Percentiles rank a stretch among this genome's conserved stretches.
Evolutionary conservation across 1,139 yeast genomes (phyloP).

Genomic region (Blastobotrys proliferans): DNA sequence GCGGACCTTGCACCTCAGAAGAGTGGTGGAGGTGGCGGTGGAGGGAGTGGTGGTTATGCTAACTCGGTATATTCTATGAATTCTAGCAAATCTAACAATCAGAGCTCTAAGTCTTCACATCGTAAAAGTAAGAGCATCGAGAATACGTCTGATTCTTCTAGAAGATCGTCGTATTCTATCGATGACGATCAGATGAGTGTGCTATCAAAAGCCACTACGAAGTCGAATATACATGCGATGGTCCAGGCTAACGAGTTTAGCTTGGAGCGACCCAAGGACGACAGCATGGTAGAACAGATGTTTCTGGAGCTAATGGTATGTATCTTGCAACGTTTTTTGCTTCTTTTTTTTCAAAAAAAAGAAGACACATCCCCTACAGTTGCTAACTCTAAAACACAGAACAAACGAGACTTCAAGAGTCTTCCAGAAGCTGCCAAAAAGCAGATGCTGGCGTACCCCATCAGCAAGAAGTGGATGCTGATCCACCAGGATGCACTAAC

Average conservation of each 20-base stretch:
- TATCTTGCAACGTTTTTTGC: neutral
- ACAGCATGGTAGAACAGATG: constrained; percentile 34
- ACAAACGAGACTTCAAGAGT: constrained; percentile 75
- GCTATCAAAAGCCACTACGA: constrained; percentile 18
- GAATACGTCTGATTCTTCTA: constrained; percentile 14
- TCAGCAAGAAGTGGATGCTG: constrained; percentile 86
- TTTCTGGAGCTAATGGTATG: constrained; percentile 36
- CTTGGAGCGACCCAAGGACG: constrained; percentile 32
- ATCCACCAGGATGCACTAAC: constrained; percentile 82
- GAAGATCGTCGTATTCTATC: constrained; percentile 15
- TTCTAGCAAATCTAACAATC: constrained; percentile 8
- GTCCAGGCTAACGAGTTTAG: constrained; percentile 23
- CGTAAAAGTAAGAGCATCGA: constrained; percentile 15
- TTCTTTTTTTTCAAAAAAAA: neutral
- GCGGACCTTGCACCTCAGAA: neutral
- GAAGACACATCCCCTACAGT: neutral
- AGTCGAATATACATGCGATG: constrained; percentile 18
- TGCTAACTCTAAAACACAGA: constrained; percentile 38
- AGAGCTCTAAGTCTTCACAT: constrained; percentile 9
- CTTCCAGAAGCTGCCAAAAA: constrained; percentile 73
- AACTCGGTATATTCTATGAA: constrained; percentile 6
- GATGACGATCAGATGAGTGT: constrained; percentile 21
- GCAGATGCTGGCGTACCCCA: constrained; percentile 71
- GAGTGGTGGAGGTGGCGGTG: neutral
- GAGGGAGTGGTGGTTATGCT: neutral